Percentiles rank a stretch among this genome's conserved stretches.
phyloP scores from a whole-genome alignment of 2,329 filamentous ascomycete species.

The Penicillium carneum region DNA sequence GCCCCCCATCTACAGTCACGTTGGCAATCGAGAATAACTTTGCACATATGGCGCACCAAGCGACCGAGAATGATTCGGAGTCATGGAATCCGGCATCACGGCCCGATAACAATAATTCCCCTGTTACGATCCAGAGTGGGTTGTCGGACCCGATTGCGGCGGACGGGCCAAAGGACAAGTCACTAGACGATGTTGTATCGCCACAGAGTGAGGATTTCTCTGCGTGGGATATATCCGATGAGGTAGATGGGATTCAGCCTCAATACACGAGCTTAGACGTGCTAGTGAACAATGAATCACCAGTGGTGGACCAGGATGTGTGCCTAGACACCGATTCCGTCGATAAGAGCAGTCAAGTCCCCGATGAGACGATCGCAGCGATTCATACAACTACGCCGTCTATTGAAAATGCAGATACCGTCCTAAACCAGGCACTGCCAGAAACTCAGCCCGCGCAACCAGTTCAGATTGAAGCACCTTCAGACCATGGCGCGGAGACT shows the following conservation, averaged over 20 bases:
- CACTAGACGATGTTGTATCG: slow-evolving; percentile 23
- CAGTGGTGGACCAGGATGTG: not conserved
- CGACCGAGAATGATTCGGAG: slow-evolving; percentile 30
- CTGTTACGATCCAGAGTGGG: slow-evolving; percentile 20
- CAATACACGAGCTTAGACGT: slow-evolving; percentile 18
- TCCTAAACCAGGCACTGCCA: not conserved
- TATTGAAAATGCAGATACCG: not conserved
- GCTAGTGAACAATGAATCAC: slow-evolving; percentile 12
- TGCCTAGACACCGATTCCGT: not conserved
- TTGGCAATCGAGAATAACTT: slow-evolving; percentile 18
- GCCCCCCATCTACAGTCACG: slow-evolving; percentile 18
- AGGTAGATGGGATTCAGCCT: slow-evolving; percentile 11
- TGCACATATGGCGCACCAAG: slow-evolving; percentile 36
- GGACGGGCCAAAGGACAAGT: slow-evolving; percentile 24
- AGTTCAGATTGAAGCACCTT: not conserved
- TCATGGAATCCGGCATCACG: slow-evolving; percentile 66
- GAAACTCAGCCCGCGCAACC: not conserved
- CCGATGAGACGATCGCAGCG: not conserved
- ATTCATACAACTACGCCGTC: not conserved
- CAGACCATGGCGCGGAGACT: not conserved
- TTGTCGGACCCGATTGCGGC: slow-evolving; percentile 28
- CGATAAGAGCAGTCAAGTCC: not conserved
- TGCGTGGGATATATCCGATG: slow-evolving; percentile 31
- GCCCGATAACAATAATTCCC: slow-evolving; percentile 47
- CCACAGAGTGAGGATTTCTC: slow-evolving; percentile 30